Base-by-base conservation (phyloP, 1,284 basidiomycete genomes). In the Naganishia albida region DNA sequence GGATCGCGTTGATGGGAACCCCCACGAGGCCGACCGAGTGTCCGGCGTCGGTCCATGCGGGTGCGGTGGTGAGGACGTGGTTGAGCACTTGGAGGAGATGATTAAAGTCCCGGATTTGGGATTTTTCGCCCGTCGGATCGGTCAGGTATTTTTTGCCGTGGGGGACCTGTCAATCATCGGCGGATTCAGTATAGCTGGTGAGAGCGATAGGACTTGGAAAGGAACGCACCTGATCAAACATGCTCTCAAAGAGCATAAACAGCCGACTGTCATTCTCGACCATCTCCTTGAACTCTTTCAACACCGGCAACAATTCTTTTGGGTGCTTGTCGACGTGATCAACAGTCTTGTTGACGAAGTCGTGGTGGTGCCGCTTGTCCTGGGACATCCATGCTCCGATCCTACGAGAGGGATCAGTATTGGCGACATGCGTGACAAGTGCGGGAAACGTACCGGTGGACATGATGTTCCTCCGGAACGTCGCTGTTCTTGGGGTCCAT, bases 51-150 rank as follows among this genome's bases (percentile, higher is more conserved):
- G 75, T 75, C 76, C 76, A 83, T 3, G 67, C 68, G 0, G 82
- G 81, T 0, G 82, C 80, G 38, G 78, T 77, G 1, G 64, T 70
- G 26, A 84, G 72, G 66, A 83, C 75, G 48, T 76, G 72, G 65
- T 85, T 79, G 70, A 85, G 78, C 1, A 81, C 70, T n/a, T 68
- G 69, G 8, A 84, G 75, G 71, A 85, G 77, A 49, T 80, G 74
- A 63, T 76, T 74, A 65, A 84, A 83, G 69, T 83, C 79, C 2
- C 73, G 75, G 26, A 84, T 75, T 76, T 78, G 73, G 28, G 64
- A 28, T 7, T 64, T 44, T 34, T 73, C 64, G 23, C 72, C 71
- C 30, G 70, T 49, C 0, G 77, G 73, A 54, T 78, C 75, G n/a
- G 64, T 70, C 28, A 73, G 68, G 69, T 76, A 76, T 39, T 72